These are phyloP conservation scores for Fusarium tupiense DNA, from an alignment of 2,329 filamentous ascomycete species.

Conservation along the genomic window DNA sequence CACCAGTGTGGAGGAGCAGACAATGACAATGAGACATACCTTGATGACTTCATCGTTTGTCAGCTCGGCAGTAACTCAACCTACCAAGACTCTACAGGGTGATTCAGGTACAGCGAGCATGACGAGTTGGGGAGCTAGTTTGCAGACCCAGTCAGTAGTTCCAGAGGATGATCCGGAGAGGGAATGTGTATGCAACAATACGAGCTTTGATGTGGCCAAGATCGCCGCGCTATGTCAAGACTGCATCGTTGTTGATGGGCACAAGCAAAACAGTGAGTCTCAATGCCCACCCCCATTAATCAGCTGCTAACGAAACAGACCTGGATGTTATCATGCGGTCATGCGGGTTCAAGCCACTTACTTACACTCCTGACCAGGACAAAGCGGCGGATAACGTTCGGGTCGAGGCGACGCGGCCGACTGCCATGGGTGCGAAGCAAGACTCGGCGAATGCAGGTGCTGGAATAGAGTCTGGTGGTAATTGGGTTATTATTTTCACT, in stretches of 20 bases:
- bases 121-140: constrained; percentile 8
- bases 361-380: constrained; percentile 47
- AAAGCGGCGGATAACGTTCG: constrained; percentile 46
- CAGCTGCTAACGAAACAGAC: constrained; percentile 40
- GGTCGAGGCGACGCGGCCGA: constrained; percentile 48
- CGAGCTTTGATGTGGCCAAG: constrained; percentile 52
- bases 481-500: constrained; percentile 7
- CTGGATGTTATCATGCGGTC: constrained; percentile 49
- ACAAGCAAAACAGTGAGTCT: constrained; percentile 47
- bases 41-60: constrained; percentile 7
- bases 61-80: constrained; percentile 4
- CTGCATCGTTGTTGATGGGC: constrained; percentile 48
- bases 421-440: constrained; percentile 13
- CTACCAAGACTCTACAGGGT: not conserved
- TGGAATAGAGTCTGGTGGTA: not conserved
- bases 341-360: constrained; percentile 47
- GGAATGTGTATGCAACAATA: constrained; percentile 51
- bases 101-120: constrained; percentile 1
- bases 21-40: not conserved
- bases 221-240: constrained; percentile 53
- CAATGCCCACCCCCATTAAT: too few relatives aligned
- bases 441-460: not conserved
- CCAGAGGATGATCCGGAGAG: constrained; percentile 44
- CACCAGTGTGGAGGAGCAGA: constrained; percentile 6
- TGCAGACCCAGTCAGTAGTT: constrained; percentile 29